Percentiles rank a stretch among this genome's conserved stretches.
phyloP scores from a whole-genome alignment of 1,284 basidiomycete species.

The Irpex lacteus region DNA sequence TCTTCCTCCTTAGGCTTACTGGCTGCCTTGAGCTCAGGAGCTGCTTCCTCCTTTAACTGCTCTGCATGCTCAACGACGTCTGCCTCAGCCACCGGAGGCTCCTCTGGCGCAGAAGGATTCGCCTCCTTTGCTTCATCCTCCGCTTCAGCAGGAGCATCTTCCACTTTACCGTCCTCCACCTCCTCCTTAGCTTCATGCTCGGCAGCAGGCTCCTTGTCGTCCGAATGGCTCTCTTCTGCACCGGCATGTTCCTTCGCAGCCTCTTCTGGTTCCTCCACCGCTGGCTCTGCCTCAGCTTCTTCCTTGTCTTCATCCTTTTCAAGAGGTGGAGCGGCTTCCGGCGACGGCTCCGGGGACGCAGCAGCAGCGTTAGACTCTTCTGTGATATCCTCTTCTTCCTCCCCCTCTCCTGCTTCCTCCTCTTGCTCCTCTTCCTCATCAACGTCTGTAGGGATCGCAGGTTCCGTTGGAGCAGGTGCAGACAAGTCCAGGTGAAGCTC shows the following conservation, averaged over 20 bases:
- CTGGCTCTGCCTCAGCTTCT: neutral
- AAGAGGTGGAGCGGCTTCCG: neutral
- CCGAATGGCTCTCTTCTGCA: neutral
- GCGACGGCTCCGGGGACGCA: neutral
- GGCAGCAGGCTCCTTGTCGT: neutral
- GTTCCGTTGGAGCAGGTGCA: constrained; percentile 11
- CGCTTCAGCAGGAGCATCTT: neutral
- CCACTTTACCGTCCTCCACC: neutral
- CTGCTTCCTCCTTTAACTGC: neutral
- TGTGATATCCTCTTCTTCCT: constrained; percentile 6
- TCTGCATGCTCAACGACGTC: neutral
- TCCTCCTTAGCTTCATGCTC: constrained; percentile 3
- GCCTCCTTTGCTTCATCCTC: constrained; percentile 2
- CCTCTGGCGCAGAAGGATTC: neutral
- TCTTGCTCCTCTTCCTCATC: neutral
- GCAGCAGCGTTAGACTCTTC: neutral
- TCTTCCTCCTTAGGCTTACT: neutral
- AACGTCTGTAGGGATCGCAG: constrained; percentile 7
- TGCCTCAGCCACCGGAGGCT: constrained; percentile 3
- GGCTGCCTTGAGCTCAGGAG: neutral
- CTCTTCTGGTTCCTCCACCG: neutral
- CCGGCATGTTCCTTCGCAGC: neutral
- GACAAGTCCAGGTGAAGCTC: constrained; percentile 9
- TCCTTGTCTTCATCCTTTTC: neutral
- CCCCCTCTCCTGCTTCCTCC: too few species aligned